Evolutionary conservation across 441 rosid species (phyloP), one percentile per base, ranked within the genome.

Genomic region (Raphanus hybrid): DNA sequence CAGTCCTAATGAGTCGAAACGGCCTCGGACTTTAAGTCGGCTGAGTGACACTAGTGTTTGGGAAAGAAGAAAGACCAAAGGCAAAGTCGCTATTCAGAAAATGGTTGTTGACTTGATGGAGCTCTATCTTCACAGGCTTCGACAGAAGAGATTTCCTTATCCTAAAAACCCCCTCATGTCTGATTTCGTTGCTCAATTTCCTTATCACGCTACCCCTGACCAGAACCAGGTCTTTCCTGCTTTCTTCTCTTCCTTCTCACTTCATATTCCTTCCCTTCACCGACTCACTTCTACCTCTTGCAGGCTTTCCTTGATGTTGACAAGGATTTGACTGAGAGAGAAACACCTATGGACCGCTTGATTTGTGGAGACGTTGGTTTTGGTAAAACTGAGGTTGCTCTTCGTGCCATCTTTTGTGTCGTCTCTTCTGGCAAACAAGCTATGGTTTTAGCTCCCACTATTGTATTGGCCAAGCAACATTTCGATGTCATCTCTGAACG

Each of bases 51-150:
- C 94, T 58, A 88, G 87, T 64, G 85, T 81, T 34, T 96, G 97
- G 99, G 93, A 93, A 82, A 92, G 82, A 85, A 88, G 94, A 82
- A 96, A 96, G 91, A 89, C 89, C 12, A 96, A 96, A 83, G 97
- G 99, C 34, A 96, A 90, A 84, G 93, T 93, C 75, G 97, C 97
- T 1, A 92, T 96, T 70, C 99, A 96, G 86, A 96, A 93, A 83
- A 96, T 96, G 98, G 97, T 93, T 65, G 98, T 93, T 71, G 97
- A 93, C 85, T 86, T 96, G 81, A 92, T 93, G 99, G 99, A 96
- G 87, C 86, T 96, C 16, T 96, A 96, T 85, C 85, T 96, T 71
- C 95, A 93, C 67, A 88, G 99, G 83, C 86, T 96, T 78, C 86
- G 88, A 86, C 99, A 93, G 82, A 93, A 77, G 82, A 85, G 99